These are phyloP conservation scores for Xylaria sp. DNA, from an alignment of 2,329 filamentous ascomycete species.

Conservation along the genomic window DNA sequence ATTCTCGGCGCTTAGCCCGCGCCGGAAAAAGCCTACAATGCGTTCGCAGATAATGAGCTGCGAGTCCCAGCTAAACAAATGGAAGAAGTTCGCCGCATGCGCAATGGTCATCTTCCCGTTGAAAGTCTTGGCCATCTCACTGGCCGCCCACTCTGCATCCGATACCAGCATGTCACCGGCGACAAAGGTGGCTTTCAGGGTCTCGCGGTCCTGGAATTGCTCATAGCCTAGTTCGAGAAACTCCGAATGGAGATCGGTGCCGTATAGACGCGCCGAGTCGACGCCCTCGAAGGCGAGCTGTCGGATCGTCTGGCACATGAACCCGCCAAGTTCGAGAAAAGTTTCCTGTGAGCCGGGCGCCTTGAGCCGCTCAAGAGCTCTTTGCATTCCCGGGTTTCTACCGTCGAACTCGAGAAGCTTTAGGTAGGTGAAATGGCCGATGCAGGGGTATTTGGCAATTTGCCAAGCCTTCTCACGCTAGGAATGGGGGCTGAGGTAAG, in stretches of 20 bases:
- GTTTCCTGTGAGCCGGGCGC: slow-evolving; percentile 28
- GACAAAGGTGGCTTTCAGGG: slow-evolving; percentile 24
- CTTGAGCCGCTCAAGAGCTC: slow-evolving; percentile 26
- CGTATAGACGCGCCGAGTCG: slow-evolving; percentile 31
- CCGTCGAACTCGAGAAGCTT: slow-evolving; percentile 24
- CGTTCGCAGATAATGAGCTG: slow-evolving; percentile 35
- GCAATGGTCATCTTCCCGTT: slow-evolving; percentile 23
- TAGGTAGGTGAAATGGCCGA: slow-evolving; percentile 25
- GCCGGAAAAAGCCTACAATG: slow-evolving; percentile 26
- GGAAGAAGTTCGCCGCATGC: slow-evolving; percentile 33
- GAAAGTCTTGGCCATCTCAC: slow-evolving; percentile 20
- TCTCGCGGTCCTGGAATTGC: slow-evolving; percentile 29
- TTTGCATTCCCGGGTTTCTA: slow-evolving; percentile 2
- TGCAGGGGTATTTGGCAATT: slow-evolving; percentile 32
- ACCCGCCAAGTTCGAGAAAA: slow-evolving; percentile 31
- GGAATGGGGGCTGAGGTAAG: neutral
- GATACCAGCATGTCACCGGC: slow-evolving; percentile 25
- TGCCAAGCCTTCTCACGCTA: slow-evolving; percentile 28
- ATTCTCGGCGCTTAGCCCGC: neutral
- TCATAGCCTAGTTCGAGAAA: slow-evolving; percentile 31
- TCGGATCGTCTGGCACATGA: slow-evolving; percentile 29
- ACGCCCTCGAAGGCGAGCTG: slow-evolving; percentile 29
- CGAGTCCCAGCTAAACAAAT: slow-evolving; percentile 29
- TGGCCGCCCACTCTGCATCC: slow-evolving; percentile 20
- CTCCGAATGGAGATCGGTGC: slow-evolving; percentile 28